phyloP scores from a whole-genome alignment of 2,329 filamentous ascomycete genomes.

The Penicillium capsulatum region DNA sequence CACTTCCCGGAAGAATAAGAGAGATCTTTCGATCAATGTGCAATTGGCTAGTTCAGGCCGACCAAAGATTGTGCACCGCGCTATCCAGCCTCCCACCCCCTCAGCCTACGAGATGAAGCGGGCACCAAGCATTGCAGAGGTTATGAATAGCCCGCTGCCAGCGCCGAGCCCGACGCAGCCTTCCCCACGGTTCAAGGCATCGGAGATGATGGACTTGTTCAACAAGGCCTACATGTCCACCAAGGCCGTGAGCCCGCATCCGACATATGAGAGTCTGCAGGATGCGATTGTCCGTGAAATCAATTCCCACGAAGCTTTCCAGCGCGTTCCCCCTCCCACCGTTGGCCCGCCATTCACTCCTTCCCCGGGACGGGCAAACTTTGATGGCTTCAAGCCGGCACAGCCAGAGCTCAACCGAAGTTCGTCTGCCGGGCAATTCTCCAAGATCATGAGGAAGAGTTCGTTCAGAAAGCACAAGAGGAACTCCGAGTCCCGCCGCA shows the following conservation, averaged over 20 bases:
- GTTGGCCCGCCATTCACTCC: conserved; percentile 35
- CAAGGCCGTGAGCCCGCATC: conserved; percentile 27
- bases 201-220: conserved; percentile 43
- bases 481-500: conserved; percentile 27
- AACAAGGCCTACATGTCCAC: conserved; percentile 36
- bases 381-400: conserved; percentile 12
- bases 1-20: conserved; percentile 34
- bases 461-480: conserved; percentile 30
- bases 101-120: conserved; percentile 22
- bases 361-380: conserved; percentile 21
- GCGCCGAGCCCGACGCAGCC: conserved; percentile 22
- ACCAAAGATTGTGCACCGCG: conserved; percentile 33
- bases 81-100: conserved; percentile 37
- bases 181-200: conserved; percentile 31
- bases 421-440: conserved; percentile 27
- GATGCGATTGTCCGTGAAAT: conserved; percentile 44
- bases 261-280: conserved; percentile 41
- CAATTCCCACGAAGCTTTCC: conserved; percentile 44
- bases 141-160: conserved; percentile 41
- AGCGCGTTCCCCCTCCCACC: conserved; percentile 29
- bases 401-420: conserved; percentile 22
- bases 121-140: conserved; percentile 39
- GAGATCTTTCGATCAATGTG: conserved; percentile 41
- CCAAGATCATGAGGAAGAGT: conserved; percentile 29
- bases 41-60: conserved; percentile 33